Evolutionary conservation across 208 protist genomes (phyloP).

Genomic region (Crithidia thermophila): DNA sequence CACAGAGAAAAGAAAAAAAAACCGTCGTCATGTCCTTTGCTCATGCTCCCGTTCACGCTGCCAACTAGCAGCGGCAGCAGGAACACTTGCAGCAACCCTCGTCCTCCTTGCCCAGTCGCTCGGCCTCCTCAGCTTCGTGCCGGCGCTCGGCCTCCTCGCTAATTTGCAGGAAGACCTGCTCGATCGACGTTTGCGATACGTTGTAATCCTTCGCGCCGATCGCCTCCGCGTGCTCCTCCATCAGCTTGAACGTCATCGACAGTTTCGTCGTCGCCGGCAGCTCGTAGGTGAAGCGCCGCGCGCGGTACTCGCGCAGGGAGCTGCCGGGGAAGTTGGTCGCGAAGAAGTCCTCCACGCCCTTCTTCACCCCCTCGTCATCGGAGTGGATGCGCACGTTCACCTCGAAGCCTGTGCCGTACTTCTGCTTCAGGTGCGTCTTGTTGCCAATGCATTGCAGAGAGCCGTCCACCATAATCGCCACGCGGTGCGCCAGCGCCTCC

Average conservation of each 20-base stretch:
- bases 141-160: slow-evolving; percentile 45
- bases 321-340: slow-evolving; percentile 32
- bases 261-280: slow-evolving; percentile 37
- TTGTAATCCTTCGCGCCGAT: slow-evolving; percentile 68
- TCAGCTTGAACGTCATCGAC: slow-evolving; percentile 39
- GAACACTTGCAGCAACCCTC: slow-evolving; percentile 29
- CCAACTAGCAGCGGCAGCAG: slow-evolving; percentile 2
- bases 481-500: slow-evolving; percentile 73
- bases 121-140: slow-evolving; percentile 32
- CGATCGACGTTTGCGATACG: slow-evolving; percentile 80
- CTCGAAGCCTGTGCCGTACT: slow-evolving; percentile 68
- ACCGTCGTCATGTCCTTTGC: background rate
- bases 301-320: slow-evolving; percentile 39
- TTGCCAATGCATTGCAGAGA: slow-evolving; percentile 75
- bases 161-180: slow-evolving; percentile 81
- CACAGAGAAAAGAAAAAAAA: slow-evolving; percentile 1
- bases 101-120: slow-evolving; percentile 20
- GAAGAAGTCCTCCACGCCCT: slow-evolving; percentile 42
- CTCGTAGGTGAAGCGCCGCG: slow-evolving; percentile 48
- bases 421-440: slow-evolving; percentile 69
- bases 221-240: slow-evolving; percentile 37
- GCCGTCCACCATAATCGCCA: slow-evolving; percentile 86
- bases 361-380: slow-evolving; percentile 16
- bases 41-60: background rate
- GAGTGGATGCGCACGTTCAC: slow-evolving; percentile 44